Evolutionary conservation across 257 asterid species (phyloP).

Genomic region (Plantago elongata): DNA sequence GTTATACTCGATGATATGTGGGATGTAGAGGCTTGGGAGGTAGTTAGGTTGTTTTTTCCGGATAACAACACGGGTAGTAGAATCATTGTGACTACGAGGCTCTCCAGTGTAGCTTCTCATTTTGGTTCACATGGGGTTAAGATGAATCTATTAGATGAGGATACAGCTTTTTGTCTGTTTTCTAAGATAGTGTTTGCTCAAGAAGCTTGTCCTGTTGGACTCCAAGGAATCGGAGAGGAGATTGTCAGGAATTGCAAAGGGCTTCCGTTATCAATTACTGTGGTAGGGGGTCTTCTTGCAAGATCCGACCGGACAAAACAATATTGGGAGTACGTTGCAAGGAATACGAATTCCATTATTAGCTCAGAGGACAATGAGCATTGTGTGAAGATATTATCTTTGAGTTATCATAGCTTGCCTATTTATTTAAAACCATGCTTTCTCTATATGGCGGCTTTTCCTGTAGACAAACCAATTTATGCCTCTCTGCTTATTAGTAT

Average conservation of each 20-base stretch:
- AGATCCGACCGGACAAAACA: neutral
- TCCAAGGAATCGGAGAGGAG: constrained; percentile 6
- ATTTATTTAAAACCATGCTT: constrained; percentile 15
- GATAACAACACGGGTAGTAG: constrained; percentile 1
- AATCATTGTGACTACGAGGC: constrained; percentile 16
- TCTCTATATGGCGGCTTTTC: constrained; percentile 9
- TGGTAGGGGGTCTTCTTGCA: constrained; percentile 18
- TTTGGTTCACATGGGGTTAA: neutral
- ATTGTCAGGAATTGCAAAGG: constrained; percentile 19
- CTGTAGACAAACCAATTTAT: neutral
- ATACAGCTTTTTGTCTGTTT: neutral
- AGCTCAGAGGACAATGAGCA: constrained; percentile 1
- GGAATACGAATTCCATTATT: constrained; percentile 9
- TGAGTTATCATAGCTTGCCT: constrained; percentile 10
- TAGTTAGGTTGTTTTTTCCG: neutral
- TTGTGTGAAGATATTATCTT: constrained; percentile 9
- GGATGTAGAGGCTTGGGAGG: no score
- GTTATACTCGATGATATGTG: no score
- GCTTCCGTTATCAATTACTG: constrained; percentile 21
- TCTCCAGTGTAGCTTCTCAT: neutral
- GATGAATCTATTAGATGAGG: constrained; percentile 2
- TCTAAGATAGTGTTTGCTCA: constrained; percentile 7
- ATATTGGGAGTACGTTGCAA: constrained; percentile 2
- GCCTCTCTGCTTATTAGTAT: neutral
- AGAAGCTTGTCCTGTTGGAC: constrained; percentile 11